Percentiles rank a stretch among this genome's conserved stretches.
These are phyloP conservation scores for Stephania japonica DNA, from an alignment of 164 flowering plant species.

Conservation along the genomic window DNA sequence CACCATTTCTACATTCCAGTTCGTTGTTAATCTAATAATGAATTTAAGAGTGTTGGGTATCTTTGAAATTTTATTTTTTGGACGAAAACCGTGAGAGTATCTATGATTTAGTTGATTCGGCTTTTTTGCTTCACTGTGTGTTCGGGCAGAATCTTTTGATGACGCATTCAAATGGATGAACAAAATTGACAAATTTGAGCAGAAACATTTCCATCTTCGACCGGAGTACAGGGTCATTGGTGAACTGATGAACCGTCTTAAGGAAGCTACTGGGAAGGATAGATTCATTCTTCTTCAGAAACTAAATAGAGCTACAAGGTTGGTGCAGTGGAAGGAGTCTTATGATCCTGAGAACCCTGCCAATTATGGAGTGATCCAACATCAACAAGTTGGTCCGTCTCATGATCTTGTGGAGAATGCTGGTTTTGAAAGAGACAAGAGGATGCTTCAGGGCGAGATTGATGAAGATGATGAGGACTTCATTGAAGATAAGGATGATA, in stretches of 20 bases:
- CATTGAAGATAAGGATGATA: slow-evolving; percentile 56
- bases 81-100: not conserved
- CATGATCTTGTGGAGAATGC: slow-evolving; percentile 27
- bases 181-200: slow-evolving; percentile 76
- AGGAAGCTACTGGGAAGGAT: slow-evolving; percentile 31
- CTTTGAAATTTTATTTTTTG: not conserved
- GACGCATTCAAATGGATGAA: slow-evolving; percentile 43
- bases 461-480: slow-evolving; percentile 50
- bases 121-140: slow-evolving; percentile 1
- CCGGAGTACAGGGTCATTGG: slow-evolving; percentile 67
- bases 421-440: slow-evolving; percentile 39
- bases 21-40: not conserved
- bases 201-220: slow-evolving; percentile 45
- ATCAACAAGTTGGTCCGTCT: slow-evolving; percentile 34
- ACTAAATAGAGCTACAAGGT: slow-evolving; percentile 70
- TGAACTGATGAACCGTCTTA: slow-evolving; percentile 75
- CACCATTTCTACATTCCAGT: not conserved
- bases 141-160: slow-evolving; percentile 54
- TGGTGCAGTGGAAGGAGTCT: slow-evolving; percentile 73
- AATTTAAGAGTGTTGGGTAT: not conserved
- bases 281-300: slow-evolving; percentile 78
- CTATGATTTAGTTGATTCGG: not conserved
- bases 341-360: slow-evolving; percentile 84
- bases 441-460: slow-evolving; percentile 25
- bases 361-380: slow-evolving; percentile 66